Conservation (phyloP, 306 rosid genomes). For the Vigna mungo region DNA sequence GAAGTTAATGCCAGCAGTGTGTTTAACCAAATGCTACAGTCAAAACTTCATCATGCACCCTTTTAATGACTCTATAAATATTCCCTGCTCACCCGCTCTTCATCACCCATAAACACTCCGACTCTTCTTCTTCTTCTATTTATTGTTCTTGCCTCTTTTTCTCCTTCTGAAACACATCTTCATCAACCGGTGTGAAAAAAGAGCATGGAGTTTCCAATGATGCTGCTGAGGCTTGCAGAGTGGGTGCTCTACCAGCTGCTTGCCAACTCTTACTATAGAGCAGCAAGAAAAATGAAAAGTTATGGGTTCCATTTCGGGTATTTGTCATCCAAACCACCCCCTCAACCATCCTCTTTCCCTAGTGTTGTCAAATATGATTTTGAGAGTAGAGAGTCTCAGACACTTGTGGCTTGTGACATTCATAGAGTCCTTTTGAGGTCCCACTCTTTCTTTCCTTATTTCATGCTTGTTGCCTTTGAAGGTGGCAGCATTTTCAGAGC, state of each 20-base stretch:
- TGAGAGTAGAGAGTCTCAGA: slow-evolving; percentile 57
- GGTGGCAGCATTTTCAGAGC: slow-evolving; percentile 84
- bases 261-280: slow-evolving; percentile 70
- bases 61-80: slow-evolving; percentile 63
- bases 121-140: slow-evolving; percentile 8
- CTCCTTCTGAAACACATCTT: neutral
- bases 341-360: slow-evolving; percentile 54
- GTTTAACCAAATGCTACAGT: slow-evolving; percentile 65
- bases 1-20: slow-evolving; percentile 70
- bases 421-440: slow-evolving; percentile 61
- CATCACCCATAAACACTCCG: slow-evolving; percentile 25
- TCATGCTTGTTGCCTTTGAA: slow-evolving; percentile 95
- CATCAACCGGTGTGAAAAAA: neutral
- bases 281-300: slow-evolving; percentile 72
- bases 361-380: slow-evolving; percentile 58
- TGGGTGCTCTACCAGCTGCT: slow-evolving; percentile 68
- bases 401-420: slow-evolving; percentile 62
- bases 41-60: slow-evolving; percentile 42
- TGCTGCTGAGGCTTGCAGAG: slow-evolving; percentile 58
- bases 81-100: slow-evolving; percentile 43
- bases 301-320: slow-evolving; percentile 52
- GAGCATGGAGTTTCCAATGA: slow-evolving; percentile 60
- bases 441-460: slow-evolving; percentile 75
- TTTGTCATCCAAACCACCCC: slow-evolving; percentile 48
- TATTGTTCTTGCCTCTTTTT: neutral